A percentile compares a stretch with the other conserved stretches of the same genome.
Evolutionary conservation across 73 alveolate species (phyloP).

Genomic region (Symbiodinium natans): DNA sequence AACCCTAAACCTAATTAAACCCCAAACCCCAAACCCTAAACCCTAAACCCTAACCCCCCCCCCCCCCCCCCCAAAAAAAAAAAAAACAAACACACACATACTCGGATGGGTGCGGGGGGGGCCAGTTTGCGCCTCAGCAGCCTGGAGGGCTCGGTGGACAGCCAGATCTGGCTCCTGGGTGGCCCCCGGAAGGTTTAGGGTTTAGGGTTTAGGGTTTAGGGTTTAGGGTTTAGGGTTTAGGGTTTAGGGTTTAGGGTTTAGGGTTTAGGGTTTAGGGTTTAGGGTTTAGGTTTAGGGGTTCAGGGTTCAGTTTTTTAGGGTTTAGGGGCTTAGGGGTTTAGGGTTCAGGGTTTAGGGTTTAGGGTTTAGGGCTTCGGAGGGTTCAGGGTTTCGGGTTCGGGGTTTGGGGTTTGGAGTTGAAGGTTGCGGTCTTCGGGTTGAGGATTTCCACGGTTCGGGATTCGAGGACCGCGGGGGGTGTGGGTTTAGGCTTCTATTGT

Average conservation of each 20-base stretch:
- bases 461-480: too few species aligned
- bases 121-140: background rate
- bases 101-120: too few species aligned
- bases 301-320: background rate
- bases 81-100: too few species aligned
- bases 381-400: too few species aligned
- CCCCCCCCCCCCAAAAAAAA: too few species aligned
- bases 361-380: too few species aligned
- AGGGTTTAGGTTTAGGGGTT: too few species aligned
- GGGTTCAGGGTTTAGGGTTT: background rate
- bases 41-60: too few species aligned
- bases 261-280: background rate
- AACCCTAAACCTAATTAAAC: background rate
- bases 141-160: background rate
- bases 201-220: background rate
- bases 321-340: background rate
- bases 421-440: too few species aligned
- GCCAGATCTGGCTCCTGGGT: background rate
- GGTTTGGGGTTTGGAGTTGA: too few species aligned
- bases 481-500: too few species aligned
- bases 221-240: background rate
- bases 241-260: background rate
- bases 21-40: background rate
- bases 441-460: too few species aligned
- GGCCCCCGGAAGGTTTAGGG: background rate